Evolutionary conservation across 2,329 filamentous ascomycete species (phyloP).

Genomic region (Aaosphaeria arxii): DNA sequence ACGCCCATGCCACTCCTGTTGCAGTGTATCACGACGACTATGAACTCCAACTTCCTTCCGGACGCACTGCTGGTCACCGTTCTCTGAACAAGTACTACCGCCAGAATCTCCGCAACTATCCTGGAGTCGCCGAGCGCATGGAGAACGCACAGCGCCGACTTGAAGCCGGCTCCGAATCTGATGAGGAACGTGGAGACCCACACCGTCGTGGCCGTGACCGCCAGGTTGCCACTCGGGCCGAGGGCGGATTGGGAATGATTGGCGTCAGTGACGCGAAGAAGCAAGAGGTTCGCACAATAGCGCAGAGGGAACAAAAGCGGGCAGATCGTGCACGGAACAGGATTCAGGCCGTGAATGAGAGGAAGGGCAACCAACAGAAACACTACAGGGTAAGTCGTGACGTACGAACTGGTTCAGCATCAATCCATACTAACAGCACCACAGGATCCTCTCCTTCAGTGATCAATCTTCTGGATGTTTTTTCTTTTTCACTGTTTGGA

Average conservation of each 20-base stretch:
- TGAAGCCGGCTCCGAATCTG: conserved; percentile 36
- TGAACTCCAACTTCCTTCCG: conserved; percentile 88
- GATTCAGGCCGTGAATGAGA: conserved; percentile 68
- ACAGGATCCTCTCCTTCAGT: conserved; percentile 1
- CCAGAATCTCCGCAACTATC: conserved; percentile 86
- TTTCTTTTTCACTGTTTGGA: background rate
- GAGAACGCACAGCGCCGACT: conserved; percentile 64
- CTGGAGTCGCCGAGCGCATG: conserved; percentile 71
- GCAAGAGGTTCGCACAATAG: conserved; percentile 61
- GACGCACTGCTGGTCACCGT: conserved; percentile 84
- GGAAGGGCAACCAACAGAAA: conserved; percentile 73
- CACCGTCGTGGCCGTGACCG: conserved; percentile 28
- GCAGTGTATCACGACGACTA: conserved; percentile 89
- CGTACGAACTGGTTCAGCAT: background rate
- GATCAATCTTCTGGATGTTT: background rate
- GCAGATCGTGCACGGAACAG: conserved; percentile 59
- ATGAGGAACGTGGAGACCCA: conserved; percentile 30
- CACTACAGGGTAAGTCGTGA: conserved; percentile 55
- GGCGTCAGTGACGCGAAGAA: conserved; percentile 76
- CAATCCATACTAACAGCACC: background rate
- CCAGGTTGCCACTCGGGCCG: conserved; percentile 59
- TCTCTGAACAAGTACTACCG: conserved; percentile 85
- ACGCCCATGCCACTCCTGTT: conserved; percentile 69
- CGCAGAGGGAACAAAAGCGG: conserved; percentile 66
- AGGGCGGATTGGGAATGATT: conserved; percentile 72